phyloP scores from a whole-genome alignment of 2,329 filamentous ascomycete genomes.

The Chalaropsis ovoidea region DNA sequence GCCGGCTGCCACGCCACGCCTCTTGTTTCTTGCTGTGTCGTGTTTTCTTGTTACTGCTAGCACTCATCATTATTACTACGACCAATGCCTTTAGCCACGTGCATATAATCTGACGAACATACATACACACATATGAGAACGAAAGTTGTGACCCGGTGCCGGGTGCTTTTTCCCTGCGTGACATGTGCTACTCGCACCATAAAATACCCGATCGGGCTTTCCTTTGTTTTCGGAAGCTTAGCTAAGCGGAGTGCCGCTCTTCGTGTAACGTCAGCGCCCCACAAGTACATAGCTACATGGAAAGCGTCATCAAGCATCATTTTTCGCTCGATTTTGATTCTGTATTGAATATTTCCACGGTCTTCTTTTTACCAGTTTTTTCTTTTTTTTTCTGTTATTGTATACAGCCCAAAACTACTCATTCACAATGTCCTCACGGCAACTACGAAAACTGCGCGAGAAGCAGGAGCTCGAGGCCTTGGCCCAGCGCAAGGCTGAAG shows the following conservation, averaged over 20 bases:
- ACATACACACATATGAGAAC: constrained; percentile 4
- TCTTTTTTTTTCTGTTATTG: constrained; percentile 4
- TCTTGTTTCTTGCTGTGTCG: neutral
- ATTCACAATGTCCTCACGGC: constrained; percentile 41
- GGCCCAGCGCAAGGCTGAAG: constrained; percentile 25
- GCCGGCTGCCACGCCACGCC: neutral
- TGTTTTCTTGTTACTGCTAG: constrained; percentile 2
- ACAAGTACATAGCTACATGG: neutral
- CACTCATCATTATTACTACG: constrained; percentile 9
- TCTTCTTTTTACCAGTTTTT: neutral
- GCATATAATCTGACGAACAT: constrained; percentile 11
- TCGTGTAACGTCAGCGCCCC: neutral
- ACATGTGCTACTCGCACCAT: too few relatives aligned
- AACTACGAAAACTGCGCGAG: constrained; percentile 44
- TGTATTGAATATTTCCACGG: neutral
- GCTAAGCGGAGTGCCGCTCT: neutral
- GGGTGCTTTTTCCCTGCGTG: too few relatives aligned
- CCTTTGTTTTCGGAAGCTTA: neutral
- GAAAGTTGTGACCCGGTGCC: too few relatives aligned
- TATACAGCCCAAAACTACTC: neutral
- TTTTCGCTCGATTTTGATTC: neutral
- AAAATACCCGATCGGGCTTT: too few relatives aligned
- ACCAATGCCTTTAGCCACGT: constrained; percentile 5
- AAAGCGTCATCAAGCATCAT: neutral
- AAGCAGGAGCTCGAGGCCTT: constrained; percentile 38